Base-by-base conservation (phyloP, 2,329 filamentous ascomycete genomes). In the Xylaria sp. region DNA sequence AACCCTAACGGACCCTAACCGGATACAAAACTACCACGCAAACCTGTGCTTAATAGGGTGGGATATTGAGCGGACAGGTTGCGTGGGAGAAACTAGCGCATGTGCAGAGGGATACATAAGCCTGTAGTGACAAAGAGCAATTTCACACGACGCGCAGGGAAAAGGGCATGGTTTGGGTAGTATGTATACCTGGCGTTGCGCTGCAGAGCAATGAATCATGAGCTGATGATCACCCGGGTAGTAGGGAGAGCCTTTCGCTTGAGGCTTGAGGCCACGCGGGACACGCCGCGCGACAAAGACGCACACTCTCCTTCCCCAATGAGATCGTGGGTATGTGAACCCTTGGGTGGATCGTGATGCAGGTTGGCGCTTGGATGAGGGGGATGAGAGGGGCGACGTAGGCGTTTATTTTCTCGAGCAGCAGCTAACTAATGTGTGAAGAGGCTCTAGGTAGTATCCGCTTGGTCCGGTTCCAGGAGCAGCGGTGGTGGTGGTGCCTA, bases 281-380 rank as follows among this genome's bases (percentile, higher is more conserved):
- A 51, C 48, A 33, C 49, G 46, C 31, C 54, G 63, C 58, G 55
- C 57, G 52, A 60, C 48, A 54, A 28, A 25, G 28, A 56, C 41
- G 43, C 57, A 62, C 60, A 58, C 36, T 62, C 67, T 54, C 67
- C 55, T 68, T 62, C 65, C 64, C 64, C 67, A 68, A 70, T 68
- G 43, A 70, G 58, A 62, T 52, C 39, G 54, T 52, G 64, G 57
- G 39, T 66, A 71, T 60, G 48, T 51, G 69, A 67, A 60, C 59
- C 49, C 61, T 39, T 39, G 18, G 61, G 70, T 72, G 70, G 67
- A 72, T 66, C 70, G 68, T 62, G 70, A 70, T 72, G 70, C 68
- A 66, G 57, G 70, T 64, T 62, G 67, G 70, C 70, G 70, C 67
- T 62, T 70, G 65, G 62, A 63, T 62, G 68, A 64, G 54, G 69